Evolutionary conservation across 352 stramenopile species (phyloP).

Genomic region (Globisporangium paddicum): DNA sequence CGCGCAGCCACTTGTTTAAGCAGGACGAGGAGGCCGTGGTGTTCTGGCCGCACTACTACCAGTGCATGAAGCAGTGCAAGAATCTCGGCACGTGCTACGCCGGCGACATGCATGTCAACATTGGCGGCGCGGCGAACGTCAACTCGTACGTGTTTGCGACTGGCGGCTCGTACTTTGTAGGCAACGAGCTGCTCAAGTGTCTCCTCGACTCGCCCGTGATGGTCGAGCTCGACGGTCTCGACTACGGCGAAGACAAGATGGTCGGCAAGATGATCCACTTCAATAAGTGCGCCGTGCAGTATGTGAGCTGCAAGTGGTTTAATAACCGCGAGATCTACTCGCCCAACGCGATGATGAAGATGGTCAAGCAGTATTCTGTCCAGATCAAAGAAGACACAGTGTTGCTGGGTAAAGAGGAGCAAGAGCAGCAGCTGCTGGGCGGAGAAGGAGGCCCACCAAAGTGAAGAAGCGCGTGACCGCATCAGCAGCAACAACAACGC

Average conservation of each 20-base stretch:
- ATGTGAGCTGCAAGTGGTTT: constrained; percentile 85
- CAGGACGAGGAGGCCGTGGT: constrained; percentile 74
- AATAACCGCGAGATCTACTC: constrained; percentile 81
- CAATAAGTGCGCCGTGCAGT: constrained; percentile 70
- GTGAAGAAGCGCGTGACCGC: background rate
- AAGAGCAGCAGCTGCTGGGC: constrained; percentile 13
- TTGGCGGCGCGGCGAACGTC: constrained; percentile 46
- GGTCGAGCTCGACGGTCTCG: constrained; percentile 56
- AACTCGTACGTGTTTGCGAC: constrained; percentile 83
- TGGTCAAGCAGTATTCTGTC: constrained; percentile 57
- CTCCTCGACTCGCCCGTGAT: constrained; percentile 59
- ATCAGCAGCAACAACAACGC: background rate
- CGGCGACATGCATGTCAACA: constrained; percentile 79
- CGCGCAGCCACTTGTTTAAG: constrained; percentile 60
- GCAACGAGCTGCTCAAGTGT: constrained; percentile 58
- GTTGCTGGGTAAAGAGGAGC: constrained; percentile 43
- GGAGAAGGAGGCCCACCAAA: constrained; percentile 1
- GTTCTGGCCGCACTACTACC: constrained; percentile 78
- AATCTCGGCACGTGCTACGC: constrained; percentile 63
- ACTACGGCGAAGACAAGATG: constrained; percentile 76
- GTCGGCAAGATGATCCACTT: constrained; percentile 83
- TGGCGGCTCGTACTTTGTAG: constrained; percentile 71
- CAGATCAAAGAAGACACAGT: constrained; percentile 54
- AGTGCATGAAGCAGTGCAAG: constrained; percentile 70
- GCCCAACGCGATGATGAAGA: constrained; percentile 58